A percentile compares a stretch with the other conserved stretches of the same genome.
Evolutionary conservation across 805 yeast genomes (phyloP).

Genomic region (Sungouiozyma intestinalis): DNA sequence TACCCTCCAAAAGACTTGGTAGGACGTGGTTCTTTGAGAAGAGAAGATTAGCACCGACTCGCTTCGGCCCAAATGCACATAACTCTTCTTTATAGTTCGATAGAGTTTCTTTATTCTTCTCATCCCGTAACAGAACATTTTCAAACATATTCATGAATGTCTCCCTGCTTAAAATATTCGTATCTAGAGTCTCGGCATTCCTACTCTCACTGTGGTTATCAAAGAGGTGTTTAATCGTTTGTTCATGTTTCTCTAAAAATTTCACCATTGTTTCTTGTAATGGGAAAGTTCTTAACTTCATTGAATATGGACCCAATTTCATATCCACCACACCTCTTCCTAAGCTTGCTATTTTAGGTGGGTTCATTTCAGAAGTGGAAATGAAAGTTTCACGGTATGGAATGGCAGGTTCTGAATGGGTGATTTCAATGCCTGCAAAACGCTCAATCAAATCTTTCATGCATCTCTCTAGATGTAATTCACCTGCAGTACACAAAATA

Average conservation of each 20-base stretch:
- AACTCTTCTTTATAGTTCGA: constrained; percentile 18
- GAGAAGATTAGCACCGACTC: constrained; percentile 65
- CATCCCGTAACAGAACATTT: constrained; percentile 21
- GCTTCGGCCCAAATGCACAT: constrained; percentile 62
- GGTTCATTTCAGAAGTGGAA: constrained; percentile 39
- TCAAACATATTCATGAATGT: constrained; percentile 29
- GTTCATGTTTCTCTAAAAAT: constrained; percentile 39
- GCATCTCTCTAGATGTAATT: constrained; percentile 89
- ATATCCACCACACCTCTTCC: constrained; percentile 44
- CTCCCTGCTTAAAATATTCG: constrained; percentile 4
- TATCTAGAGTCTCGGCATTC: constrained; percentile 2
- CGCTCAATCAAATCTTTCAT: constrained; percentile 81
- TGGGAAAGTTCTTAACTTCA: constrained; percentile 40
- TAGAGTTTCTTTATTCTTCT: constrained; percentile 21
- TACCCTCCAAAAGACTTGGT: constrained; percentile 26
- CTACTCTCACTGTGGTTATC: constrained; percentile 12
- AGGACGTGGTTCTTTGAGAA: constrained; percentile 32
- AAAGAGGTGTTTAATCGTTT: constrained; percentile 30
- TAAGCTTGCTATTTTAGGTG: constrained; percentile 34
- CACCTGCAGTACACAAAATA: constrained; percentile 92
- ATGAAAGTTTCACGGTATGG: constrained; percentile 85
- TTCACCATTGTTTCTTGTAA: constrained; percentile 41
- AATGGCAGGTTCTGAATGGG: constrained; percentile 83
- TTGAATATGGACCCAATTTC: constrained; percentile 38
- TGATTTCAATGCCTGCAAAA: constrained; percentile 84